These are phyloP conservation scores for Vaccinium corymbosum DNA, from an alignment of 148 eudicot genomes.

Conservation along the genomic window DNA sequence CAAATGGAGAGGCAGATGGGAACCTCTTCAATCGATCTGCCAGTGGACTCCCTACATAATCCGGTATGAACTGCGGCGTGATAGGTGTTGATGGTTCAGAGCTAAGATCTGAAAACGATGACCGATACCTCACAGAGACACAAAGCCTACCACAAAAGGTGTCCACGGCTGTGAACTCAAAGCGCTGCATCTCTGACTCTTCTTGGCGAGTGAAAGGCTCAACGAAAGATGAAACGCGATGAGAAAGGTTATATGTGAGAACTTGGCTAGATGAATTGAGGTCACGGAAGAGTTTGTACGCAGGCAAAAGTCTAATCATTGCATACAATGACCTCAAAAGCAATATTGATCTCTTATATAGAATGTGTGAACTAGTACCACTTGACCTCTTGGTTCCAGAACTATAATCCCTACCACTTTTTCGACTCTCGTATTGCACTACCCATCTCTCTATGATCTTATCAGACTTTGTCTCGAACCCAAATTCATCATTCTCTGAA, in stretches of 20 bases:
- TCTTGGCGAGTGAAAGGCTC: constrained; percentile 76
- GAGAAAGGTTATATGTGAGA: constrained; percentile 55
- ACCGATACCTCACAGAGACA: constrained; percentile 60
- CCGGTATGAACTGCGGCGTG: constrained; percentile 75
- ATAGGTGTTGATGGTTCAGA: constrained; percentile 70
- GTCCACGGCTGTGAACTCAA: constrained; percentile 67
- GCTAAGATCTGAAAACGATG: constrained; percentile 42
- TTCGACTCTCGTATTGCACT: constrained; percentile 67
- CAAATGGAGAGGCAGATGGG: constrained; percentile 60
- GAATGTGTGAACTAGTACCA: constrained; percentile 44
- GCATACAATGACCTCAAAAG: constrained; percentile 74
- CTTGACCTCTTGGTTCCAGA: constrained; percentile 51
- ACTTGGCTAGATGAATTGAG: constrained; percentile 65
- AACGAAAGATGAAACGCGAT: constrained; percentile 66
- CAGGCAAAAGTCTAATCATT: constrained; percentile 80
- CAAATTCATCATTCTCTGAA: constrained; percentile 49
- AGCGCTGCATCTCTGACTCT: constrained; percentile 77
- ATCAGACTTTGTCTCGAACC: constrained; percentile 38
- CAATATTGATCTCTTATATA: constrained; percentile 72
- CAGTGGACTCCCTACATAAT: constrained; percentile 90
- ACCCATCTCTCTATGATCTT: constrained; percentile 94
- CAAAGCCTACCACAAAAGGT: constrained; percentile 81
- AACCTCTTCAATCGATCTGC: constrained; percentile 72
- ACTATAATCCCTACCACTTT: constrained; percentile 37
- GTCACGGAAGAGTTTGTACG: constrained; percentile 74